phyloP scores from a whole-genome alignment of 2,329 filamentous ascomycete genomes.

The Aspergillus neoniger region DNA sequence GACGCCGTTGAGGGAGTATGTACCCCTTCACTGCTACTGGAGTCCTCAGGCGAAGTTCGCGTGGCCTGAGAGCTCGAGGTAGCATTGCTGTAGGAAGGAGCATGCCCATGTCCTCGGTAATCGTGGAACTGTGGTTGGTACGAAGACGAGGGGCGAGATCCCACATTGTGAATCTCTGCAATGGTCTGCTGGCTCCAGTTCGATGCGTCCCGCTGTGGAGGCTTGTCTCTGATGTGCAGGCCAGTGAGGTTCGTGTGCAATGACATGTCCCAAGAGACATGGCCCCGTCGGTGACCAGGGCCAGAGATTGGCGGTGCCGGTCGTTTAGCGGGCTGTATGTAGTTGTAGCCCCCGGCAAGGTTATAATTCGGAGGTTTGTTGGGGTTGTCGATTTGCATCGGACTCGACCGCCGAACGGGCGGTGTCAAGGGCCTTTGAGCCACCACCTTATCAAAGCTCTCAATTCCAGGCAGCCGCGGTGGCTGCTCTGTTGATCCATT shows the following conservation, averaged over 20 bases:
- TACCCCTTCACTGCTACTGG: conserved; percentile 52
- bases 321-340: conserved; percentile 35
- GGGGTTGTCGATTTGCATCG: conserved; percentile 72
- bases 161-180: conserved; percentile 43
- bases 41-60: conserved; percentile 51
- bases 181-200: conserved; percentile 49
- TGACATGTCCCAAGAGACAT: conserved; percentile 53
- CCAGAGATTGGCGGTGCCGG: conserved; percentile 47
- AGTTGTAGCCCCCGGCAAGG: conserved; percentile 40
- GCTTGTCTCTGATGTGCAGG: conserved; percentile 43
- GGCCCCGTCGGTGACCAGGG: conserved; percentile 47
- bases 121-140: conserved; percentile 37
- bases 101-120: conserved; percentile 29
- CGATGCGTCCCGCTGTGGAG: conserved; percentile 38
- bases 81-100: conserved; percentile 26
- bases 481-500: conserved; percentile 58
- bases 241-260: conserved; percentile 48
- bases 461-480: conserved; percentile 80
- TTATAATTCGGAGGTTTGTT: conserved; percentile 35
- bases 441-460: conserved; percentile 79
- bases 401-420: conserved; percentile 66
- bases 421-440: conserved; percentile 63
- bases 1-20: conserved; percentile 50
- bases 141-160: conserved; percentile 37
- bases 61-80: conserved; percentile 33